These are phyloP conservation scores for Botrytis cinerea DNA, from an alignment of 2,329 filamentous ascomycete species.

Conservation along the genomic window DNA sequence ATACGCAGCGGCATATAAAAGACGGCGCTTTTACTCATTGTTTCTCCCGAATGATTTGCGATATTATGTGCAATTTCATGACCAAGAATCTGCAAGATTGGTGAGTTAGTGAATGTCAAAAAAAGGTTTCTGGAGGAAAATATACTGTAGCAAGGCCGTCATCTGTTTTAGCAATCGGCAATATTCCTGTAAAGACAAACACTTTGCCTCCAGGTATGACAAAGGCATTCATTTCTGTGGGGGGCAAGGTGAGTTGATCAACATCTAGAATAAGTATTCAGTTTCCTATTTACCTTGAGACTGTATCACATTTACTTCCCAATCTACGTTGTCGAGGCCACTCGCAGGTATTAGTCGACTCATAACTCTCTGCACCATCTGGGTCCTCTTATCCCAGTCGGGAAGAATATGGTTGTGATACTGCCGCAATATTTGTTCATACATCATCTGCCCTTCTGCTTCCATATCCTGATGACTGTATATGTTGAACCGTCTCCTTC, in stretches of 20 bases:
- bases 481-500: conserved; percentile 73
- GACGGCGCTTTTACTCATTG: conserved; percentile 47
- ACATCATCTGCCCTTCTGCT: conserved; percentile 54
- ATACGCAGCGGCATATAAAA: conserved; percentile 45
- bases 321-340: conserved; percentile 58
- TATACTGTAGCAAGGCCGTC: conserved; percentile 64
- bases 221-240: conserved; percentile 64
- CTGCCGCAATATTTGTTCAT: conserved; percentile 57
- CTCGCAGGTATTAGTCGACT: conserved; percentile 65
- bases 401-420: conserved; percentile 56
- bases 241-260: neutral
- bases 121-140: neutral
- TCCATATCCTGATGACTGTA: conserved; percentile 58
- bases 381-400: conserved; percentile 57
- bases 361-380: conserved; percentile 65
- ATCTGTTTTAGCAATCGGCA: conserved; percentile 66
- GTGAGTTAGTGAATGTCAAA: too few species aligned
- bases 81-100: conserved; percentile 72
- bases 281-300: conserved; percentile 49
- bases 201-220: conserved; percentile 79
- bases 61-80: conserved; percentile 81
- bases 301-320: conserved; percentile 77
- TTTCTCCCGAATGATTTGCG: conserved; percentile 67
- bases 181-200: conserved; percentile 74
- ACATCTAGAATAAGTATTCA: neutral